These are phyloP conservation scores for Microdochium trichocladiopsis DNA, from an alignment of 2,329 filamentous ascomycete genomes.

Conservation along the genomic window DNA sequence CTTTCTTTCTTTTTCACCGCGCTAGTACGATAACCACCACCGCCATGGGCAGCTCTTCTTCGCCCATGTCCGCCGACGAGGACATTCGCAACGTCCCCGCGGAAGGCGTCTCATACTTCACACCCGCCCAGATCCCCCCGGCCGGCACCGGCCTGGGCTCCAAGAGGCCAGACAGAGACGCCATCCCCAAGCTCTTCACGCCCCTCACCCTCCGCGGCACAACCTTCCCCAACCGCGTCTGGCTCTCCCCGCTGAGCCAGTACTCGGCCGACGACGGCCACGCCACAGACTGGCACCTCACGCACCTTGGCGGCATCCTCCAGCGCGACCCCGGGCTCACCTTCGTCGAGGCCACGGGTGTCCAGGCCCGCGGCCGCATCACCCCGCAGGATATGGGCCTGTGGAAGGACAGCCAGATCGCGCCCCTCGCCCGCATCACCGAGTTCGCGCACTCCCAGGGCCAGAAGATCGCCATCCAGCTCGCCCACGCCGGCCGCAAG, in stretches of 20 bases:
- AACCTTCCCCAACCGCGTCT: constrained; percentile 37
- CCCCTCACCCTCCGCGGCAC: constrained; percentile 38
- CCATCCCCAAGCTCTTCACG: constrained; percentile 43
- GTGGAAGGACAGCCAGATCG: constrained; percentile 67
- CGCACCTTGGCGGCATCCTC: constrained; percentile 67
- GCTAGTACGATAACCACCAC: no score
- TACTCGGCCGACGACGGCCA: constrained; percentile 45
- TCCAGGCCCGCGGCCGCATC: constrained; percentile 62
- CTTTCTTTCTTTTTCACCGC: no score
- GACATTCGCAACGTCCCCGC: constrained; percentile 16
- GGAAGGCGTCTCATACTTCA: constrained; percentile 31
- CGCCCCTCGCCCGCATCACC: constrained; percentile 25
- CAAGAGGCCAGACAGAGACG: constrained; percentile 26
- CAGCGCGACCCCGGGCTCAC: constrained; percentile 60
- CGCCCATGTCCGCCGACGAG: no score
- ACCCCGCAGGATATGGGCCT: constrained; percentile 62
- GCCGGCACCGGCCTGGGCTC: constrained; percentile 26
- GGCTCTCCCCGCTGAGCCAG: constrained; percentile 39
- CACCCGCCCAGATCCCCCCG: constrained; percentile 29
- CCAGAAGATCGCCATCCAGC: constrained; percentile 63
- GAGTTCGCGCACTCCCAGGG: constrained; percentile 40
- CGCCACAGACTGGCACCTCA: constrained; percentile 63
- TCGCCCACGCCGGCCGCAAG: constrained; percentile 56
- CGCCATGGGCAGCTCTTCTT: no score
- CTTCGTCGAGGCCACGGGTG: constrained; percentile 63